These are phyloP conservation scores for Diaporthe nobilis DNA, from an alignment of 2,329 filamentous ascomycete genomes.

Conservation along the genomic window DNA sequence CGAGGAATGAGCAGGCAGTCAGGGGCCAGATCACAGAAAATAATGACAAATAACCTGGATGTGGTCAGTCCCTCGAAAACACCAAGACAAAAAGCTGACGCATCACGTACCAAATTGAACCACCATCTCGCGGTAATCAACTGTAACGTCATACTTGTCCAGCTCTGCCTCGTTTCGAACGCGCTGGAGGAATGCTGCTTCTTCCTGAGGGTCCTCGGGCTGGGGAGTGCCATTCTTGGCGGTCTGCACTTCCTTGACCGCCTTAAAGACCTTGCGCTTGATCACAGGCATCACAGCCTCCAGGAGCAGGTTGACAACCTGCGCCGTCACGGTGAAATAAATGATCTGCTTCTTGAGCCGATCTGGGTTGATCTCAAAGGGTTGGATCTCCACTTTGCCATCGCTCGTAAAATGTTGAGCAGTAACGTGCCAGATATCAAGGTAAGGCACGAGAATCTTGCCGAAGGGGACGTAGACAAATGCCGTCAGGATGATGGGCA, in stretches of 20 bases:
- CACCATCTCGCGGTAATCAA: conserved; percentile 94
- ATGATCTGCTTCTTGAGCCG: conserved; percentile 92
- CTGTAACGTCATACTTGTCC: conserved; percentile 88
- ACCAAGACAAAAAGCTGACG: not conserved
- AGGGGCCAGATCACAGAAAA: conserved; percentile 97
- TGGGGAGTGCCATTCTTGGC: conserved; percentile 64
- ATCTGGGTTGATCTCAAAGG: conserved; percentile 86
- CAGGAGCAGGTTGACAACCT: conserved; percentile 87
- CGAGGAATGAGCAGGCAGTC: conserved; percentile 87
- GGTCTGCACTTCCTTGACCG: conserved; percentile 82
- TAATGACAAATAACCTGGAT: conserved; percentile 84
- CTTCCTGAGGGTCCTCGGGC: conserved; percentile 79
- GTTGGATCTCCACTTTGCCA: conserved; percentile 75
- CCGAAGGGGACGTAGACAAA: conserved; percentile 97
- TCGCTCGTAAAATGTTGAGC: conserved; percentile 82
- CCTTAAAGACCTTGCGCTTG: conserved; percentile 83
- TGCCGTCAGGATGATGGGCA: conserved; percentile 91
- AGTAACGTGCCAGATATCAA: conserved; percentile 83
- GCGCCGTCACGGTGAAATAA: conserved; percentile 95
- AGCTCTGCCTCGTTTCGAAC: conserved; percentile 88
- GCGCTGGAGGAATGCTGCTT: conserved; percentile 83
- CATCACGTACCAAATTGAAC: conserved; percentile 77
- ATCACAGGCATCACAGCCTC: conserved; percentile 89
- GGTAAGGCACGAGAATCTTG: conserved; percentile 83
- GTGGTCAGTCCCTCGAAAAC: conserved; percentile 29